phyloP scores from a whole-genome alignment of 2,329 filamentous ascomycete species.

The Colletotrichum siamense region DNA sequence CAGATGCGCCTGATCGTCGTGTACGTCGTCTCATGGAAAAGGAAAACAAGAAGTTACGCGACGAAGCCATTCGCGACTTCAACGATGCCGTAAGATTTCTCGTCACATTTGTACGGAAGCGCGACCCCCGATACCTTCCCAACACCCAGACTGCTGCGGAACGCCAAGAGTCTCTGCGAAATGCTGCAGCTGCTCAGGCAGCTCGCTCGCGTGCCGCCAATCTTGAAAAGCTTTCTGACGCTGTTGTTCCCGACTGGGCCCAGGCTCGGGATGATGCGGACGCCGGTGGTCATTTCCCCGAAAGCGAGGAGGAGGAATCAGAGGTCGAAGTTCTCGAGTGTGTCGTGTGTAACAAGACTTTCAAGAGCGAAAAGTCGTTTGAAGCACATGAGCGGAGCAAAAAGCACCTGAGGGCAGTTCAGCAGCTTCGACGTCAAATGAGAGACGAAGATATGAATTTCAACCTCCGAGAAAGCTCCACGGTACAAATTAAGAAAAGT shows the following conservation, averaged over 20 bases:
- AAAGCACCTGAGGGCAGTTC: slow-evolving; percentile 88
- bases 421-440: slow-evolving; percentile 84
- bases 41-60: slow-evolving; percentile 85
- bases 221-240: slow-evolving; percentile 72
- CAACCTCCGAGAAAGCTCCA: slow-evolving; percentile 26
- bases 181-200: slow-evolving; percentile 83
- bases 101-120: slow-evolving; percentile 86
- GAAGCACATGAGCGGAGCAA: slow-evolving; percentile 95
- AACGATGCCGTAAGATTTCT: slow-evolving; percentile 90
- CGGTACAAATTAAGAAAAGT: neutral
- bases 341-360: slow-evolving; percentile 77
- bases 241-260: slow-evolving; percentile 78
- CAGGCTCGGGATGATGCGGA: slow-evolving; percentile 59
- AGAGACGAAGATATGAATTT: slow-evolving; percentile 74
- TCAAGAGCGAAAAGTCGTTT: slow-evolving; percentile 91
- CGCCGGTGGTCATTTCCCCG: slow-evolving; percentile 60
- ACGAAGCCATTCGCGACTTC: slow-evolving; percentile 85
- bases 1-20: slow-evolving; percentile 86
- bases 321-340: slow-evolving; percentile 72
- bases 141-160: slow-evolving; percentile 82
- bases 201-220: slow-evolving; percentile 83
- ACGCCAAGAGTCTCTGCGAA: slow-evolving; percentile 77
- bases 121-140: slow-evolving; percentile 83
- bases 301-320: slow-evolving; percentile 58
- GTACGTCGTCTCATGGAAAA: slow-evolving; percentile 90